phyloP scores from a whole-genome alignment of 1,139 yeast genomes.

The Lodderomyces metapsilosis region DNA sequence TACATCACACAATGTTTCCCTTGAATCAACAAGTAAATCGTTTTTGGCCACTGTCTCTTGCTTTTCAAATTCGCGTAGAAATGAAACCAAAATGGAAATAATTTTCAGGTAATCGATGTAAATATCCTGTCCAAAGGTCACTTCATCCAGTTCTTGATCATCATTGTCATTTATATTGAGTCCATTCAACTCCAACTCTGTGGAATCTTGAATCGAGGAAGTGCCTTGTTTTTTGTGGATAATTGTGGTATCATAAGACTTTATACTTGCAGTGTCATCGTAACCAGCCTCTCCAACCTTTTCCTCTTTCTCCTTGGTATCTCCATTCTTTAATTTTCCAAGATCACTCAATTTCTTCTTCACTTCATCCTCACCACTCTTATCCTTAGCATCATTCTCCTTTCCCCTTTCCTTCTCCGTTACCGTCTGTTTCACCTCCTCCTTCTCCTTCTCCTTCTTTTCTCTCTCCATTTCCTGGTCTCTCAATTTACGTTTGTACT shows the following conservation, averaged over 20 bases:
- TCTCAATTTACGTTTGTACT: constrained; percentile 31
- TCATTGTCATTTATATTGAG: constrained; percentile 3
- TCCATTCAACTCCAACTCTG: neutral
- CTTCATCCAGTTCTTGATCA: constrained; percentile 28
- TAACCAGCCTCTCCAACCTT: constrained; percentile 1
- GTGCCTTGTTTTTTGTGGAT: constrained; percentile 14
- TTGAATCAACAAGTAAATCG: constrained; percentile 36
- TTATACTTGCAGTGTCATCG: constrained; percentile 24
- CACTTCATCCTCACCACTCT: neutral
- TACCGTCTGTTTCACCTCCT: constrained; percentile 6
- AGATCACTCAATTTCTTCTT: constrained; percentile 1
- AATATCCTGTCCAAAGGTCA: constrained; percentile 79
- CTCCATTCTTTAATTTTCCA: neutral
- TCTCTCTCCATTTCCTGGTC: constrained; percentile 8
- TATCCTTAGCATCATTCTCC: constrained; percentile 4
- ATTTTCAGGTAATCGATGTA: constrained; percentile 78
- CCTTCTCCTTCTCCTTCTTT: constrained; percentile 2
- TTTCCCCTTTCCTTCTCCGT: constrained; percentile 5
- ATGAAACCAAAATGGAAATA: constrained; percentile 75
- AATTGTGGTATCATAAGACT: constrained; percentile 20
- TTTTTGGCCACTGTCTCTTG: constrained; percentile 21
- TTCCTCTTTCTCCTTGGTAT: constrained; percentile 2
- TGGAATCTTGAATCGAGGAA: constrained; percentile 16
- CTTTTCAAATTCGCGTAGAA: constrained; percentile 51
- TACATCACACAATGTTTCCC: constrained; percentile 64